phyloP scores from a whole-genome alignment of 208 protist genomes.

The Leishmania aethiopica region DNA sequence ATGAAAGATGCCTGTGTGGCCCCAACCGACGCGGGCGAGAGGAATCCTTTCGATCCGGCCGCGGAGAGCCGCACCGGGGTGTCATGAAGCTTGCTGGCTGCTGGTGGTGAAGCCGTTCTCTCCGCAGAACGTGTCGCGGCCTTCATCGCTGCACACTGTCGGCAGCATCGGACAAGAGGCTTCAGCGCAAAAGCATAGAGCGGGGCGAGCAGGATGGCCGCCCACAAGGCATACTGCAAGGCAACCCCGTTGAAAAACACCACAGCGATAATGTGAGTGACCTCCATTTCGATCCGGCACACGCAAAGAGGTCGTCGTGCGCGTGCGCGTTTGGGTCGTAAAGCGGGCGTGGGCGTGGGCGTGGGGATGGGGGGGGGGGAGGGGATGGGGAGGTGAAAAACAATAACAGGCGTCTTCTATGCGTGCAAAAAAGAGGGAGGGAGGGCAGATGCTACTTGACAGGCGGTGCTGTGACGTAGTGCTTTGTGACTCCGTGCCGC shows the following conservation, averaged over 20 bases:
- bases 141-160: slow-evolving; percentile 2
- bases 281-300: slow-evolving; percentile 1
- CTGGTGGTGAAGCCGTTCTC: background rate
- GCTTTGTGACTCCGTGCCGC: background rate
- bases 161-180: slow-evolving; percentile 31
- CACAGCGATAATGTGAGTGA: background rate
- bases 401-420: background rate
- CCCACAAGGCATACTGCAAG: slow-evolving; percentile 26
- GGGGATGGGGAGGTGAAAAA: background rate
- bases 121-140: background rate
- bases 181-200: slow-evolving; percentile 62
- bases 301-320: background rate
- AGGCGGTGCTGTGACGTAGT: background rate
- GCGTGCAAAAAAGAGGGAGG: too few relatives aligned
- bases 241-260: slow-evolving; percentile 20
- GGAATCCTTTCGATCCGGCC: slow-evolving; percentile 12
- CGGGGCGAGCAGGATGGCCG: slow-evolving; percentile 48
- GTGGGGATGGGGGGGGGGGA: background rate
- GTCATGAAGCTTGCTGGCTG: background rate
- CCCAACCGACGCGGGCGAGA: slow-evolving; percentile 20
- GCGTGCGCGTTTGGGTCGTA: background rate
- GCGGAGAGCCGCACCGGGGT: slow-evolving; percentile 15
- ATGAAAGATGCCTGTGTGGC: slow-evolving; percentile 13
- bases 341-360: background rate
- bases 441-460: background rate